A percentile compares a stretch with the other conserved stretches of the same genome.
Conservation (phyloP, 2,329 filamentous ascomycete species). For the Pseudogymnoascus sp. region DNA sequence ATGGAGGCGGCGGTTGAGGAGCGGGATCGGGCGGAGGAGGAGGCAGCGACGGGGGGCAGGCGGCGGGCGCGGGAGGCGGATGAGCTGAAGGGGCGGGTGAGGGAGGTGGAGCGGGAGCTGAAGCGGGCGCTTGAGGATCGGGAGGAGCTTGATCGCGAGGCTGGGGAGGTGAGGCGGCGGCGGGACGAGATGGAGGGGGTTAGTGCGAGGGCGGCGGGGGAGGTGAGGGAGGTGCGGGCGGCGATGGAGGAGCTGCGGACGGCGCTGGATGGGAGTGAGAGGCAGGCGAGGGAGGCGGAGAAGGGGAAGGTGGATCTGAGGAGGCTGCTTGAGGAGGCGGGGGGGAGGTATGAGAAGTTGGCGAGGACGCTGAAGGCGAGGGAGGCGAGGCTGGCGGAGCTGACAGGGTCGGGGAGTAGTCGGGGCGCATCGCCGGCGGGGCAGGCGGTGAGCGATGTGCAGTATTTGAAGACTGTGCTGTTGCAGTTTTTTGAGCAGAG, state of each 20-base stretch:
- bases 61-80: constrained; percentile 76
- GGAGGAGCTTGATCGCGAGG: constrained; percentile 65
- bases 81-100: constrained; percentile 68
- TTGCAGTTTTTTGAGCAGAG: constrained; percentile 75
- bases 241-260: constrained; percentile 72
- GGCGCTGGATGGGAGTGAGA: constrained; percentile 75
- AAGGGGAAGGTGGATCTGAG: constrained; percentile 71
- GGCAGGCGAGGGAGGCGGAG: no score
- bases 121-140: constrained; percentile 64
- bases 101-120: constrained; percentile 72
- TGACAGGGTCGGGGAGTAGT: constrained; percentile 14
- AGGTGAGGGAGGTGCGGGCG: constrained; percentile 64
- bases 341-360: constrained; percentile 68
- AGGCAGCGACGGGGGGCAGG: constrained; percentile 69
- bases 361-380: constrained; percentile 54
- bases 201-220: constrained; percentile 59
- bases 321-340: constrained; percentile 68
- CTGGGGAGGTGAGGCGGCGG: constrained; percentile 65
- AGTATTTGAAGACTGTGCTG: constrained; percentile 71
- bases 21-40: constrained; percentile 84
- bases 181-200: constrained; percentile 68
- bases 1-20: constrained; percentile 92
- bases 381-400: constrained; percentile 28
- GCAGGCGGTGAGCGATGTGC: constrained; percentile 31
- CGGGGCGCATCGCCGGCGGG: constrained; percentile 15